Evolutionary conservation across 2,329 filamentous ascomycete species (phyloP), one percentile per base, ranked within the genome.

Genomic region (Arthroderma uncinatum): DNA sequence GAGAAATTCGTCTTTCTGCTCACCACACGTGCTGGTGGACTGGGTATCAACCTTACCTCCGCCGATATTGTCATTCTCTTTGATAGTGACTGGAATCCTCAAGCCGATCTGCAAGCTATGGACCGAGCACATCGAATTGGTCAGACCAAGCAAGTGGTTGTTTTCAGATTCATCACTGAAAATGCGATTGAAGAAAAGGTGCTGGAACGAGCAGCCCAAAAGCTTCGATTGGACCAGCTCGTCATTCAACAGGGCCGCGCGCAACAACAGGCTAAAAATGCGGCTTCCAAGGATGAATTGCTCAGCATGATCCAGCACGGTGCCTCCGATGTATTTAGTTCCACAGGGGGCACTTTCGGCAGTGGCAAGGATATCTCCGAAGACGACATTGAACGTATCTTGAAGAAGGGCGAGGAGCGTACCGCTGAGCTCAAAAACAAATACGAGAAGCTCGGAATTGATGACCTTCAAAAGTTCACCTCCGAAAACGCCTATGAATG

Each of bases 131-230:
- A 98, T 75, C 89, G 93, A 75, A 98, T 98, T 65, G 93, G 93
- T 39, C 93, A 98, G 74, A 98, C 89, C 4, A 98, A 98, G 74
- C 93, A 98, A 70, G 93, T 98, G 9, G 82, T 91, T 44, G 93
- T 98, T 2, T 98, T 95, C 76, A 83, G 93, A 59, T 96, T 98
- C 65, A 88, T 98, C 23, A 98, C 94, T 0, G 93, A 98, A 69
- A 94, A 95, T 67, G 93, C 93, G 0, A 97, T 98, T 59, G 93
- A 98, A 68, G 93, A 98, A 73, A 97, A 98, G 75, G 93, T 98
- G 8, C 76, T 98, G 53, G 92, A 98, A 73, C 85, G 93, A 70
- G 93, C 93, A 28, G 93, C 94, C 1, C 93, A 98, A 69, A 98
- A 98, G 73, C 77, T 98, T 59, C 89, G 93, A 60, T 82, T 98